Evolutionary conservation across 2,329 filamentous ascomycete species (phyloP).

Genomic region (Clonostachys rhizophaga): DNA sequence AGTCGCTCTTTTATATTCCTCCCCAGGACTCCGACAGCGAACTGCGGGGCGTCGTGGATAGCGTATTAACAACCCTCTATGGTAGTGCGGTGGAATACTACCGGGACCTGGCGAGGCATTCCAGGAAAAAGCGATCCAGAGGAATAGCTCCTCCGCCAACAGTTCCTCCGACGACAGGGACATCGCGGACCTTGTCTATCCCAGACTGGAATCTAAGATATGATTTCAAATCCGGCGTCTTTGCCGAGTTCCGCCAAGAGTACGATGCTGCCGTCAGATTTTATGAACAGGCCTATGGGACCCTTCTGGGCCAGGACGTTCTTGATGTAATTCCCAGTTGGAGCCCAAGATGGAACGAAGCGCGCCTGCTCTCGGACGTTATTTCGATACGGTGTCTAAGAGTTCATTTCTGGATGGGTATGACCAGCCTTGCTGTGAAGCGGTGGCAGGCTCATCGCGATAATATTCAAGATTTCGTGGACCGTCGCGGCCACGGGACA

Average conservation of each 20-base stretch:
- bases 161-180: conserved; percentile 75
- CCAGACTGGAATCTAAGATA: conserved; percentile 92
- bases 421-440: conserved; percentile 74
- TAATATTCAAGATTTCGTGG: conserved; percentile 71
- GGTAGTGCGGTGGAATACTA: conserved; percentile 83
- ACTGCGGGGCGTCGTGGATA: conserved; percentile 67
- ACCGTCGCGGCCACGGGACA: conserved; percentile 78
- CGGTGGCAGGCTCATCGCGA: conserved; percentile 76
- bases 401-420: conserved; percentile 74
- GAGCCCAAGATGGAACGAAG: conserved; percentile 88
- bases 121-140: conserved; percentile 80
- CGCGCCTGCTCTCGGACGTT: conserved; percentile 79
- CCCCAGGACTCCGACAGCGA: conserved; percentile 68
- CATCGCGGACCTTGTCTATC: conserved; percentile 78
- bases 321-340: conserved; percentile 86
- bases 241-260: conserved; percentile 91
- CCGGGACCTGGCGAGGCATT: conserved; percentile 86
- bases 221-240: conserved; percentile 87
- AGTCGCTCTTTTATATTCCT: conserved; percentile 80
- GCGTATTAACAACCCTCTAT: conserved; percentile 68
- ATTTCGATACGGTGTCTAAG: conserved; percentile 77
- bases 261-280: conserved; percentile 82
- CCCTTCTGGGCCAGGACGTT: conserved; percentile 74
- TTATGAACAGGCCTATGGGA: conserved; percentile 84
- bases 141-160: conserved; percentile 76